These are phyloP conservation scores for Epicoccum nigrum DNA, from an alignment of 2,329 filamentous ascomycete species.

Conservation along the genomic window DNA sequence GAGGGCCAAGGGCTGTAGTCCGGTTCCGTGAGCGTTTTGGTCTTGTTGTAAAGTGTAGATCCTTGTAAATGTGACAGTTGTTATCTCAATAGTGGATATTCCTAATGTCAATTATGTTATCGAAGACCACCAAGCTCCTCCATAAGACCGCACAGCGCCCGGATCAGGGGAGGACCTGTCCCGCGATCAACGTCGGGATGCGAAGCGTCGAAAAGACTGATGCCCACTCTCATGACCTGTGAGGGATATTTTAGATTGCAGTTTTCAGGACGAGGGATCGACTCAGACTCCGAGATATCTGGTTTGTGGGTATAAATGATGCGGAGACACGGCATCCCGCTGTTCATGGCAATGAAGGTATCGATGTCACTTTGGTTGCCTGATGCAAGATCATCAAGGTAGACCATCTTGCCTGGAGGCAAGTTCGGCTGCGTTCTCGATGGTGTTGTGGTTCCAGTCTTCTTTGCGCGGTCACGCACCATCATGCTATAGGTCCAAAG, in stretches of 20 bases:
- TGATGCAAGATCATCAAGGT: conserved; percentile 15
- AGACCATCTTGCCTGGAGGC: conserved; percentile 2
- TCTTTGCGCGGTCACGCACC: conserved; percentile 21
- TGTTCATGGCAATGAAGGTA: conserved; percentile 17
- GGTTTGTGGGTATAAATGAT: conserved; percentile 5
- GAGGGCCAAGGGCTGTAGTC: no score
- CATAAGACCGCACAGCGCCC: conserved; percentile 28
- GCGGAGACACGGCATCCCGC: conserved; percentile 18
- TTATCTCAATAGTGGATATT: background rate
- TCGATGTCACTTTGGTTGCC: conserved; percentile 17
- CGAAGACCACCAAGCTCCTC: conserved; percentile 17
- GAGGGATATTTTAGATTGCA: conserved; percentile 22
- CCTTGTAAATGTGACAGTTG: background rate
- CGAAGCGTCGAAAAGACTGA: conserved; percentile 22
- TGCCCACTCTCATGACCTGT: conserved; percentile 27
- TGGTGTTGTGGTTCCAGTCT: conserved; percentile 19
- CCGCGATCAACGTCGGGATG: conserved; percentile 26
- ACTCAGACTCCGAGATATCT: background rate
- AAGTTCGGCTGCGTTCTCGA: background rate
- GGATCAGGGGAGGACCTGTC: conserved; percentile 22
- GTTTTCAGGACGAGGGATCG: background rate
- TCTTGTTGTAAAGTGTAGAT: no score
- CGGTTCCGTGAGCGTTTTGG: no score
- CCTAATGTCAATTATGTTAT: background rate
- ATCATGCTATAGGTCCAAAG: conserved; percentile 37